phyloP scores from a whole-genome alignment of 2,329 filamentous ascomycete genomes.

The Cladobotryum mycophilum region DNA sequence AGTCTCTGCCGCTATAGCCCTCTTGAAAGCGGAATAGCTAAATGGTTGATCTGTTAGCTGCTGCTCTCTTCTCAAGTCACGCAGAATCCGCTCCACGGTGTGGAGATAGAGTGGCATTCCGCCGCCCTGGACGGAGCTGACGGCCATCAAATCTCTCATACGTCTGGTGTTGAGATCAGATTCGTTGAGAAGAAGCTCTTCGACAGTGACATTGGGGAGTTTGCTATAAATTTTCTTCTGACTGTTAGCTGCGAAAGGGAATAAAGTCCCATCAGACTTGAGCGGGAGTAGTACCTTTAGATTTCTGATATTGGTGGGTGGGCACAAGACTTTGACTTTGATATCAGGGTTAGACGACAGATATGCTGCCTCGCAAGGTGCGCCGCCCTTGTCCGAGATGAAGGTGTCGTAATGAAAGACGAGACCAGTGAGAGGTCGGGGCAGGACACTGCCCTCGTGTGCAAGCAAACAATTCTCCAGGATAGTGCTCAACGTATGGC shows the following conservation, averaged over 20 bases:
- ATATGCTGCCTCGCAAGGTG: slow-evolving; percentile 55
- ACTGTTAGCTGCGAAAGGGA: background rate
- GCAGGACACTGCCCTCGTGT: slow-evolving; percentile 38
- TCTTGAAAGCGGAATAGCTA: slow-evolving; percentile 44
- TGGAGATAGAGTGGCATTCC: slow-evolving; percentile 51
- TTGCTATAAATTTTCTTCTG: slow-evolving; percentile 1
- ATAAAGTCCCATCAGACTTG: slow-evolving; percentile 10
- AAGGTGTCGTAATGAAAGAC: slow-evolving; percentile 61
- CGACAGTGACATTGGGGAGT: slow-evolving; percentile 36
- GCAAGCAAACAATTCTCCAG: slow-evolving; percentile 51
- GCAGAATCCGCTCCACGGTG: slow-evolving; percentile 48
- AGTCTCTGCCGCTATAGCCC: slow-evolving; percentile 20
- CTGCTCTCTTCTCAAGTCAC: slow-evolving; percentile 46
- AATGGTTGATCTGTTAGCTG: slow-evolving; percentile 34
- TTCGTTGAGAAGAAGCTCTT: slow-evolving; percentile 45
- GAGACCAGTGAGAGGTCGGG: slow-evolving; percentile 49
- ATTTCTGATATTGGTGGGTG: slow-evolving; percentile 43
- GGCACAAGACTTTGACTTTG: slow-evolving; percentile 47
- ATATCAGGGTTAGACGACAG: slow-evolving; percentile 39
- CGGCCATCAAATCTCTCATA: slow-evolving; percentile 56
- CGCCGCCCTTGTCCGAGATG: slow-evolving; percentile 39
- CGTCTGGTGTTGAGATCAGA: slow-evolving; percentile 48
- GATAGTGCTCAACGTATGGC: slow-evolving; percentile 51
- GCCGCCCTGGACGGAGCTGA: slow-evolving; percentile 28
- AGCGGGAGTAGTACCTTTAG: slow-evolving; percentile 23